Percentiles rank a stretch among this genome's conserved stretches.
phyloP scores from a whole-genome alignment of 129 eudicot species.

The Saussurea involucrata region DNA sequence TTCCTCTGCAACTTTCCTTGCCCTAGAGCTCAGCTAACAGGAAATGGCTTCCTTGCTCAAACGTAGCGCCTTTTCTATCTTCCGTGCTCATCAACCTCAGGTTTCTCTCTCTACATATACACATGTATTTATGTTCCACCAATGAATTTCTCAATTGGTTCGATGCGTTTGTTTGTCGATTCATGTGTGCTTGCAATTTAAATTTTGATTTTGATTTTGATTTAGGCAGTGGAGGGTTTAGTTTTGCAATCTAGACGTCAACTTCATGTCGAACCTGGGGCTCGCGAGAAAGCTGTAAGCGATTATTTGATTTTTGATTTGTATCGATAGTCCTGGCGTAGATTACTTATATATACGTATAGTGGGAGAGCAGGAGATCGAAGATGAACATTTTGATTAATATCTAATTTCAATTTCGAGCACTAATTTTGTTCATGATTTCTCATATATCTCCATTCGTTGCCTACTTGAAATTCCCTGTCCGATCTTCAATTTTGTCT shows the following conservation, averaged over 20 bases:
- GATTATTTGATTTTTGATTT: not conserved
- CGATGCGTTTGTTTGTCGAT: constrained; percentile 1
- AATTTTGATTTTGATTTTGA: not conserved
- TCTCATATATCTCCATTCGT: not conserved
- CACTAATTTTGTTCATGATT: constrained; percentile 19
- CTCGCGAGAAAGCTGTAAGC: constrained; percentile 95
- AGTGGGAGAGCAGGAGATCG: not conserved
- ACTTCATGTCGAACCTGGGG: constrained; percentile 67
- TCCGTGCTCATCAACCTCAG: constrained; percentile 54
- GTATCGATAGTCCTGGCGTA: constrained; percentile 1
- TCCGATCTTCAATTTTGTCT: not conserved
- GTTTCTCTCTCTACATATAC: not conserved
- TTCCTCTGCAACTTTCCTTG: constrained; percentile 14
- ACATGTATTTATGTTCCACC: not conserved
- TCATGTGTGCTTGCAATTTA: not conserved
- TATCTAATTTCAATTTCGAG: not conserved
- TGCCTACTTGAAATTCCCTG: not conserved
- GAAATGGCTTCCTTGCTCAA: constrained; percentile 62
- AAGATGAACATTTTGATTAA: not conserved
- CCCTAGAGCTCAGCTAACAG: constrained; percentile 8
- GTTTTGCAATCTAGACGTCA: constrained; percentile 47
- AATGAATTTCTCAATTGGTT: not conserved
- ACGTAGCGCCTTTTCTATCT: constrained; percentile 36
- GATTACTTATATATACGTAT: not conserved
- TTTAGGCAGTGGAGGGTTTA: constrained; percentile 44